phyloP scores from a whole-genome alignment of 768 basidiomycete genomes.

The Cyclocybe aegerita region DNA sequence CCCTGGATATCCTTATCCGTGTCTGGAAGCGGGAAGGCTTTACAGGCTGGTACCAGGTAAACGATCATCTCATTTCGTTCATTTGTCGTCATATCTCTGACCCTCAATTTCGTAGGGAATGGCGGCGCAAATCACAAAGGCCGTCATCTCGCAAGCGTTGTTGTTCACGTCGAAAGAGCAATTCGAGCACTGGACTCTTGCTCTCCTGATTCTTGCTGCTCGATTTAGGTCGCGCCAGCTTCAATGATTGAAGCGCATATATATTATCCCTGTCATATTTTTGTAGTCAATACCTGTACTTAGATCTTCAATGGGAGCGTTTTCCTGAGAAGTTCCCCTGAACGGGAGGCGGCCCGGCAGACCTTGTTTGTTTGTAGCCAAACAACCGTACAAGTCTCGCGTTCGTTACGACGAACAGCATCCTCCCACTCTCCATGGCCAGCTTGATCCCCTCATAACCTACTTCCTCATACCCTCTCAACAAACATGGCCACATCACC shows the following conservation, averaged over 20 bases:
- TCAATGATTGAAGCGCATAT: constrained; percentile 1
- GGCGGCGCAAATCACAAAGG: constrained; percentile 94
- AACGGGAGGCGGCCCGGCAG: too few relatives aligned
- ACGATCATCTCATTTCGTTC: background rate
- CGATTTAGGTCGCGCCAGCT: constrained; percentile 27
- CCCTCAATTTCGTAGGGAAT: constrained; percentile 63
- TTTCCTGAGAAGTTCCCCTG: too few relatives aligned
- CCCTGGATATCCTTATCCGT: constrained; percentile 69
- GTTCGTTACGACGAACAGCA: background rate
- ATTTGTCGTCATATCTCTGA: background rate
- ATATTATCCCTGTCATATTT: background rate
- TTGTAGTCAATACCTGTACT: background rate
- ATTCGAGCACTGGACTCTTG: constrained; percentile 86
- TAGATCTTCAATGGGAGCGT: background rate
- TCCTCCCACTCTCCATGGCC: too few relatives aligned
- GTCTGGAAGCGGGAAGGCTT: constrained; percentile 80
- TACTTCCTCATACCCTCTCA: background rate
- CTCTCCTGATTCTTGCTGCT: constrained; percentile 59
- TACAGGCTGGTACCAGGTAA: constrained; percentile 93
- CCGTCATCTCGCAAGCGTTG: constrained; percentile 92
- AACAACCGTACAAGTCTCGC: background rate
- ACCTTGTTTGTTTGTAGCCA: background rate
- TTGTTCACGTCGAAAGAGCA: constrained; percentile 98
- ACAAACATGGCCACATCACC: constrained; percentile 34
- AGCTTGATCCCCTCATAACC: too few relatives aligned